These are phyloP conservation scores for Hydnomerulius pinastri DNA, from an alignment of 768 basidiomycete species.

Conservation along the genomic window DNA sequence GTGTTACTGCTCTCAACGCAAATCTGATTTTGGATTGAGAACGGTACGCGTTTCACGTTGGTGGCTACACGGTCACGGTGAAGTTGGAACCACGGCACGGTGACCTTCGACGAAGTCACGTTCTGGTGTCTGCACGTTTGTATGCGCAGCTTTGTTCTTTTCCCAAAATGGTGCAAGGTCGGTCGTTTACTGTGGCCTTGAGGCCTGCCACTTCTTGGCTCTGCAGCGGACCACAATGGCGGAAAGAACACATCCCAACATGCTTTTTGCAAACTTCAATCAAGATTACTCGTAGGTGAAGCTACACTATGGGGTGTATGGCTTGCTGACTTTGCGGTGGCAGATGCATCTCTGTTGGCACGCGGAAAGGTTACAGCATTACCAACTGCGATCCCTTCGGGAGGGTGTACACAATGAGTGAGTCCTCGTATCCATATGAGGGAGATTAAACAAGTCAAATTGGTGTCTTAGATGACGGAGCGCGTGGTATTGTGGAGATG, in stretches of 20 bases:
- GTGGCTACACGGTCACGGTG: no score
- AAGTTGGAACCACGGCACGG: no score
- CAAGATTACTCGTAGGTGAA: conserved; percentile 87
- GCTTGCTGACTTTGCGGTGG: conserved; percentile 5
- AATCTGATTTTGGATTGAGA: no score
- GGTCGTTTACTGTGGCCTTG: no score
- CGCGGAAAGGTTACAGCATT: conserved; percentile 93
- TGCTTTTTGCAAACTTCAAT: conserved; percentile 94
- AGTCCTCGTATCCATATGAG: conserved; percentile 33
- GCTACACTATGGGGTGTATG: not conserved
- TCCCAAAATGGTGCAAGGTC: no score
- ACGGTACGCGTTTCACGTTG: no score
- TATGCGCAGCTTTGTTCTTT: no score
- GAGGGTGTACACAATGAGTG: conserved; percentile 92
- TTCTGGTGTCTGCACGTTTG: no score
- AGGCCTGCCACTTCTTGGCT: no score
- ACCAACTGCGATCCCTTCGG: conserved; percentile 99
- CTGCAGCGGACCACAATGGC: conserved; percentile 31
- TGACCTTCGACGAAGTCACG: no score
- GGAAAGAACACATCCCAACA: conserved; percentile 45
- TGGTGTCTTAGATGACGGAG: conserved; percentile 73
- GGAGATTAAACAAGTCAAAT: not conserved
- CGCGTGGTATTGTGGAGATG: conserved; percentile 98
- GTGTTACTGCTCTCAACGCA: no score
- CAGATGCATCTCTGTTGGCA: conserved; percentile 92